A percentile compares a stretch with the other conserved stretches of the same genome.
Evolutionary conservation across 129 eudicot genomes (phyloP).

Genomic region (Flaveria linearis): DNA sequence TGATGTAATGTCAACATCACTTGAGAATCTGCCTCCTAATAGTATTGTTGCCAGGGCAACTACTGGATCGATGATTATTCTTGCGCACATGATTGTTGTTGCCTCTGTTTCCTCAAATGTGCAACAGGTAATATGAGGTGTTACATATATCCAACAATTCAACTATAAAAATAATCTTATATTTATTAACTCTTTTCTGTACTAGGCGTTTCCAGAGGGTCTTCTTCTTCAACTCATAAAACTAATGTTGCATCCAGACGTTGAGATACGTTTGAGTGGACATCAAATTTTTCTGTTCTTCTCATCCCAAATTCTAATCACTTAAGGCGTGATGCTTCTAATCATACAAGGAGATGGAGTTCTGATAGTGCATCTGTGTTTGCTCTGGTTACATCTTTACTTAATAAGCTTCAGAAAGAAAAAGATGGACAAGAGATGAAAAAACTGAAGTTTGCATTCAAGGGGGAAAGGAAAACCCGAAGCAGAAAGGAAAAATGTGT

Average conservation of each 20-base stretch:
- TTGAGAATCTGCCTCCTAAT: conserved; percentile 72
- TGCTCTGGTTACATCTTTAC: conserved; percentile 73
- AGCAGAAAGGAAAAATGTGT: conserved; percentile 61
- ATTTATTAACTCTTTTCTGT: background rate
- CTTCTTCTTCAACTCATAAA: conserved; percentile 85
- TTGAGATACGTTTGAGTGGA: conserved; percentile 80
- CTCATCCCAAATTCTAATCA: conserved; percentile 71
- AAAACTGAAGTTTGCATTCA: conserved; percentile 43
- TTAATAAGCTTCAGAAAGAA: conserved; percentile 79
- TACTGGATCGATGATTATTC: conserved; percentile 75
- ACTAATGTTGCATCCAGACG: conserved; percentile 76
- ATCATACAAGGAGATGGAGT: conserved; percentile 64
- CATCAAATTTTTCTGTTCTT: conserved; percentile 82
- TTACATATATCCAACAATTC: background rate
- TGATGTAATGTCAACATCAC: conserved; percentile 81
- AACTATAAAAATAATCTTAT: background rate
- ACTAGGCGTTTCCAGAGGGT: conserved; percentile 85
- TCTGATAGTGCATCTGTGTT: conserved; percentile 61
- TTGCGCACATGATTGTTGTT: conserved; percentile 81
- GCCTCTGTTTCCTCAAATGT: conserved; percentile 60
- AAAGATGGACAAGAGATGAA: conserved; percentile 48
- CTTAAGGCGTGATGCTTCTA: conserved; percentile 54
- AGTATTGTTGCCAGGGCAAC: conserved; percentile 75
- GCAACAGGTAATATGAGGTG: conserved; percentile 55
- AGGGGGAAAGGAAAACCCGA: conserved; percentile 47